Base-by-base conservation (phyloP, 2,329 filamentous ascomycete species). In the Phymatotrichopsis omnivora region DNA sequence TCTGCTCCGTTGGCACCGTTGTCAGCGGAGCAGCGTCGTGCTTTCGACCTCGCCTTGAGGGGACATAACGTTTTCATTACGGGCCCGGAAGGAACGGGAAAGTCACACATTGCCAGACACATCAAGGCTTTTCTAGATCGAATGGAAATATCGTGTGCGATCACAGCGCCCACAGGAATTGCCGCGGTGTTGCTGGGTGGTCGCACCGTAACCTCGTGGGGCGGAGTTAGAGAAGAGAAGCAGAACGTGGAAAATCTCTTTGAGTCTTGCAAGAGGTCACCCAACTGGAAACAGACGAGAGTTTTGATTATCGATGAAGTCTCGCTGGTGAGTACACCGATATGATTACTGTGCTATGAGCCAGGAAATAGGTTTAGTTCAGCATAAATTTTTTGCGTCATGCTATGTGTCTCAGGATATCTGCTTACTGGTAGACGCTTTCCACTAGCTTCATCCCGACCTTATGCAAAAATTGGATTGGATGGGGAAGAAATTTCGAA, bases 231-330 rank as follows among this genome's bases (percentile, higher is more conserved):
- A 8, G 10, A 10, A 10, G 27, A 8, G n/a, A n/a, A n/a, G n/a
- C n/a, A 10, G 8, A 10, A n/a, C 8, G n/a, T n/a, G n/a, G n/a
- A n/a, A n/a, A n/a, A 10, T 8, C 10, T 10, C n/a, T n/a, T 29
- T 10, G 8, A n/a, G n/a, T 29, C 27, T 10, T 29, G 8, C 10
- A 29, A 10, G 27, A 29, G n/a, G n/a, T 29, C 27, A 10, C 27
- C 8, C 14, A 8, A 8, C 0, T 59, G 52, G 17, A 57, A 63
- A 0, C 24, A 59, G 0, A 74, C 70, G 0, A 65, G 79, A 38
- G 70, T 77, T 1, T 64, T 81, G 1, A 67, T 81, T 19, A 74
- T 81, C 12, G 76, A 81, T 53, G 78, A 81, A 60, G 73, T 82
- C 45, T 76, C 71, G 50, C 81, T 81, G 77, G 66, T 55, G 43